A percentile compares a stretch with the other conserved stretches of the same genome.
These are phyloP conservation scores for Naematelia aurantialba DNA, from an alignment of 768 basidiomycete species.

Conservation along the genomic window DNA sequence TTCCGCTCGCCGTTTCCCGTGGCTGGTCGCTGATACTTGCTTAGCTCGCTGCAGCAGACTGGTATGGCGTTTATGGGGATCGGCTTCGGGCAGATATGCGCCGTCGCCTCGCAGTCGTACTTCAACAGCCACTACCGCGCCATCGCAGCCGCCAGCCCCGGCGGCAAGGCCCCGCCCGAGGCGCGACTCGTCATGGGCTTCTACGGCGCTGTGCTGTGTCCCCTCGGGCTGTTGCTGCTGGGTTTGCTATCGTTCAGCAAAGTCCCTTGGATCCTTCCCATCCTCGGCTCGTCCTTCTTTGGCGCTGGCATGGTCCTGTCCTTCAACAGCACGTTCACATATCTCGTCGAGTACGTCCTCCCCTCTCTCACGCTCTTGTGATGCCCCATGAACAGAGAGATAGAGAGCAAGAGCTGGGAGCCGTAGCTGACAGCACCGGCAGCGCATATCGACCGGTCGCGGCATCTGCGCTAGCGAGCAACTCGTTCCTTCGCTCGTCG, in stretches of 20 bases:
- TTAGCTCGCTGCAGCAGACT: slow-evolving; percentile 51
- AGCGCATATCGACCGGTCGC: slow-evolving; percentile 48
- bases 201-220: slow-evolving; percentile 64
- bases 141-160: slow-evolving; percentile 17
- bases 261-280: slow-evolving; percentile 57
- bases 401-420: neutral
- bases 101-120: slow-evolving; percentile 35
- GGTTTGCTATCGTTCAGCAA: slow-evolving; percentile 58
- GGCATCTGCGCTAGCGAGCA: slow-evolving; percentile 62
- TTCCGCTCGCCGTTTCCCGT: slow-evolving; percentile 9
- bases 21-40: neutral
- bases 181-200: slow-evolving; percentile 64
- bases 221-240: slow-evolving; percentile 60
- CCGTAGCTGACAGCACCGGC: neutral
- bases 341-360: slow-evolving; percentile 40
- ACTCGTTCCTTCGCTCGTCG: slow-evolving; percentile 56
- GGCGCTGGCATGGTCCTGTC: slow-evolving; percentile 59
- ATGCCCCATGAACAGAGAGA: too few species aligned
- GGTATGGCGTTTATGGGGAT: slow-evolving; percentile 59
- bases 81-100: slow-evolving; percentile 55
- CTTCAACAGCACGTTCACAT: slow-evolving; percentile 58
- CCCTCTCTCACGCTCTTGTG: too few species aligned
- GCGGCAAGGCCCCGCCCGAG: slow-evolving; percentile 60
- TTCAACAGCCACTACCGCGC: slow-evolving; percentile 30
- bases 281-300: slow-evolving; percentile 55